Evolutionary conservation across 1,139 yeast species (phyloP).

Genomic region (Lodderomyces metapsilosis): DNA sequence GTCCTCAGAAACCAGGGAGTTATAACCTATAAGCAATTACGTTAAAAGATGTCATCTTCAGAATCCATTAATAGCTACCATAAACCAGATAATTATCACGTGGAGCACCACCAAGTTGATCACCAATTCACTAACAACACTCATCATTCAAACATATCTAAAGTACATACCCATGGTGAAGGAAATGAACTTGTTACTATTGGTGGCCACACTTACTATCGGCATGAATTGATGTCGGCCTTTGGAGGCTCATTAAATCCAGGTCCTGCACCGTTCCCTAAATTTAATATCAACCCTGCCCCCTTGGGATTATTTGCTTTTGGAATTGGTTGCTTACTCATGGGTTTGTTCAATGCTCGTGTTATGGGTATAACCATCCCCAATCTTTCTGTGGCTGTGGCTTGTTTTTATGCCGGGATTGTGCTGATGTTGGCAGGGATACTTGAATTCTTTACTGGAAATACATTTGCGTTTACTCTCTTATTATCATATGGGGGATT

Average conservation of each 20-base stretch:
- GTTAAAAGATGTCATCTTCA: too few species aligned
- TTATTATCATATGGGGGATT: slow-evolving; percentile 44
- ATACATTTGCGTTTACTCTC: slow-evolving; percentile 44
- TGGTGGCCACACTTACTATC: slow-evolving; percentile 25
- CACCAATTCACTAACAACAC: neutral
- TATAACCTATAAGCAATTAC: too few species aligned
- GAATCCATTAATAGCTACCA: too few species aligned
- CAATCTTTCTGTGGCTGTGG: slow-evolving; percentile 42
- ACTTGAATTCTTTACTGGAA: slow-evolving; percentile 46
- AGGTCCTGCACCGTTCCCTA: slow-evolving; percentile 39
- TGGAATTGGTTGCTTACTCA: slow-evolving; percentile 45
- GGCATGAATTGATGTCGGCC: slow-evolving; percentile 34
- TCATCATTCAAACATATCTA: neutral
- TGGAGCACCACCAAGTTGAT: neutral
- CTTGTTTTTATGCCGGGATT: slow-evolving; percentile 46
- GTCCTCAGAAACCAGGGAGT: too few species aligned
- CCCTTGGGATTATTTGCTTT: slow-evolving; percentile 48
- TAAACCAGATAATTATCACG: neutral
- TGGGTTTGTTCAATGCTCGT: slow-evolving; percentile 30
- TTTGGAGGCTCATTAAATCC: slow-evolving; percentile 42
- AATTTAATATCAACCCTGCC: slow-evolving; percentile 19
- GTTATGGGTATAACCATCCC: slow-evolving; percentile 40
- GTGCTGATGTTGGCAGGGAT: slow-evolving; percentile 50
- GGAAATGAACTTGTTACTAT: slow-evolving; percentile 19
- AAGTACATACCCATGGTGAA: neutral